Evolutionary conservation across 768 basidiomycete genomes (phyloP).

Genomic region (Suillus bovinus): DNA sequence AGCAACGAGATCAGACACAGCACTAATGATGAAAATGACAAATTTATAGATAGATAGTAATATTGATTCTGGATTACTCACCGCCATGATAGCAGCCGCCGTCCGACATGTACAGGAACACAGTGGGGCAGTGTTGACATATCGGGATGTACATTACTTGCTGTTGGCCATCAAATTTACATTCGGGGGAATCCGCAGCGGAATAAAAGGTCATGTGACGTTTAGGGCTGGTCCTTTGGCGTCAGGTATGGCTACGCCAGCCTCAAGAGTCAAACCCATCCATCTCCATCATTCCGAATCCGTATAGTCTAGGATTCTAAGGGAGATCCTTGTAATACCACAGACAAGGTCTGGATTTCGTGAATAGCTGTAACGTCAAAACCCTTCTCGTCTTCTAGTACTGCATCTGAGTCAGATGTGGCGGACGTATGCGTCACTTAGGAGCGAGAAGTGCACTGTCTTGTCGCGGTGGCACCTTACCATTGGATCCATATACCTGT

Average conservation of each 20-base stretch:
- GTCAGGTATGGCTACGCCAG: neutral
- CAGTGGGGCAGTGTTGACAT: no score
- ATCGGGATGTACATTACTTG: no score
- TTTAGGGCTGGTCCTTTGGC: neutral
- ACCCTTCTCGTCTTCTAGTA: neutral
- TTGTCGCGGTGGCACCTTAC: neutral
- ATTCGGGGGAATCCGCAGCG: no score
- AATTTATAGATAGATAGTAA: neutral
- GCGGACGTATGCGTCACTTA: neutral
- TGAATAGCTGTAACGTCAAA: neutral
- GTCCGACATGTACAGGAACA: no score
- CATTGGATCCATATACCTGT: neutral
- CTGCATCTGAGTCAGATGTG: neutral
- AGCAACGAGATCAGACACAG: neutral
- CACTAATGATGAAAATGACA: neutral
- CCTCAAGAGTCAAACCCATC: no score
- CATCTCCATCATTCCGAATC: neutral
- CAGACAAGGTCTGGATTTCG: neutral
- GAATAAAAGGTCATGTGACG: neutral
- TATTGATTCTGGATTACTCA: no score
- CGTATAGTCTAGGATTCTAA: neutral
- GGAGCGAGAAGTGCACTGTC: neutral
- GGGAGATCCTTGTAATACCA: neutral
- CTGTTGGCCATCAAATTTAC: no score
- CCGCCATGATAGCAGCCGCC: no score